Evolutionary conservation across 2,329 filamentous ascomycete genomes (phyloP), one percentile per base, ranked within the genome.

Genomic region (Clarireedia sp.): DNA sequence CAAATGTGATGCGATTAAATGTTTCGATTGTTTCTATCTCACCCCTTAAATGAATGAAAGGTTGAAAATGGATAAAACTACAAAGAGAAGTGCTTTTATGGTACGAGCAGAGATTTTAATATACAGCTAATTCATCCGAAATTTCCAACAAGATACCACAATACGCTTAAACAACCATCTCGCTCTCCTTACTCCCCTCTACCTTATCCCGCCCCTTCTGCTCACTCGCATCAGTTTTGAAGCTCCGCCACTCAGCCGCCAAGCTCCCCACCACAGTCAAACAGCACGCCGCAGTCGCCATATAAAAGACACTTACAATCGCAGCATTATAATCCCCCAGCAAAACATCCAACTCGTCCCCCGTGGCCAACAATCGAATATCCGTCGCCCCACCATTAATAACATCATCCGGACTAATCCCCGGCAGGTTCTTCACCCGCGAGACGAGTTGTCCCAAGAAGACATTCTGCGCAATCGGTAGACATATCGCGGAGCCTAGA

Each of bases 261-360:
- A 75, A 63, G 0, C 77, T 73, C 0, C 80, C 82, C 9, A 85
- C 38, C 16, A 86, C 72, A 4, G 75, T 76, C 12, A 85, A 52
- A 3, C 73, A 72, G 0, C 74, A 73, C 63, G 83, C 69, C 3
- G 78, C 77, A 7, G 83, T 71, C 2, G 75, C 79, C 3, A 78
- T 71, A 59, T 79, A 78, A 64, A 79, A 83, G 0, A 74, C 74
- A 54, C 75, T 66, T 3, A 71, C 73, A 14, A 83, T 61, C 0
- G 78, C 75, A 9, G 66, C 56, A 60, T 82, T 83, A 68, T 83
- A 83, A 0, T 74, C 77, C 0, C 60, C 43, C 12, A 80, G 68
- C 23, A 83, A 77, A 1, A 67, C 68, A 2, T 63, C 54, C 1
- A 81, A 64, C 56, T 69, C 72, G 41, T 74, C 57, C 0, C 61